These are phyloP conservation scores for Bruguiera sexangula DNA, from an alignment of 345 rosid genomes.

Conservation along the genomic window DNA sequence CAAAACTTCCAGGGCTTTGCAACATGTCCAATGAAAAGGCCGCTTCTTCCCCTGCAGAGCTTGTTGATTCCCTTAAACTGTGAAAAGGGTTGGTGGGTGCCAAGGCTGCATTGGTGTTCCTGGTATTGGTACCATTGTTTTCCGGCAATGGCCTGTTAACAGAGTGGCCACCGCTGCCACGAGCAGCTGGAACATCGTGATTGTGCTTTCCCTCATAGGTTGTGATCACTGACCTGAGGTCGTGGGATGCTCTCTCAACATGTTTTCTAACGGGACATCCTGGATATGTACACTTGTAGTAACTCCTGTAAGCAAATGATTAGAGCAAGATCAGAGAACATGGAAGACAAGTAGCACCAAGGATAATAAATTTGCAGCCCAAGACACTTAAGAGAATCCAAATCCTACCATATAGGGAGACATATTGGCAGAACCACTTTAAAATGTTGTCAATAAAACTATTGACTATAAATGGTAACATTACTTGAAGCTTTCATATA, in stretches of 20 bases:
- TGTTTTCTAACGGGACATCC: slow-evolving; percentile 89
- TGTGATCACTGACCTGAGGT: slow-evolving; percentile 77
- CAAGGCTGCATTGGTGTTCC: slow-evolving; percentile 19
- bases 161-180: slow-evolving; percentile 55
- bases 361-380: not conserved
- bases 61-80: slow-evolving; percentile 15
- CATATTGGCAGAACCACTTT: slow-evolving; percentile 8
- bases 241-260: slow-evolving; percentile 86
- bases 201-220: slow-evolving; percentile 96
- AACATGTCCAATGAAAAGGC: slow-evolving; percentile 48
- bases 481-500: too few species aligned
- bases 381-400: too few species aligned
- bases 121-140: slow-evolving; percentile 12
- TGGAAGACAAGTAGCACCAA: not conserved
- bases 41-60: slow-evolving; percentile 38
- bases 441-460: not conserved
- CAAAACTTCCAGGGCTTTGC: slow-evolving; percentile 37
- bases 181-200: slow-evolving; percentile 83
- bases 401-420: not conserved
- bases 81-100: slow-evolving; percentile 29
- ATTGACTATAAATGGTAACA: too few species aligned
- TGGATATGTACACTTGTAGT: slow-evolving; percentile 78
- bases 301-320: slow-evolving; percentile 51
- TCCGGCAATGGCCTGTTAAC: slow-evolving; percentile 33
- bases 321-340: not conserved